Evolutionary conservation across 2,329 filamentous ascomycete genomes (phyloP).

Genomic region (Diaporthe destruens): DNA sequence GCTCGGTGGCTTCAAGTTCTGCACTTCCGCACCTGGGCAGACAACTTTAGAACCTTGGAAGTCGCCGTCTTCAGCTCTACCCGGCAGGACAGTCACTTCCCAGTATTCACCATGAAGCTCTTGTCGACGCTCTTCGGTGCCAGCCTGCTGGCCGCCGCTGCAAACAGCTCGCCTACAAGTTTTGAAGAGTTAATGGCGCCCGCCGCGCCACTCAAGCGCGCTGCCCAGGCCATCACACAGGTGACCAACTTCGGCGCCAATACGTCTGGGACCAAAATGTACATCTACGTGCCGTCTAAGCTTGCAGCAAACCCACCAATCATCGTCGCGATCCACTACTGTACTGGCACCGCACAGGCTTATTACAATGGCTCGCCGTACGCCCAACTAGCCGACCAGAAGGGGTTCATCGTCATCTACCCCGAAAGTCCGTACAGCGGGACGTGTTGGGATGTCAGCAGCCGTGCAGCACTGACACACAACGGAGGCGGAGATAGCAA

Average conservation of each 20-base stretch:
- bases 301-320: conserved; percentile 56
- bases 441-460: conserved; percentile 72
- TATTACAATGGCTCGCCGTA: conserved; percentile 66
- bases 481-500: conserved; percentile 64
- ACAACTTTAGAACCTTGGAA: too few species aligned
- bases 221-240: conserved; percentile 38
- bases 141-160: conserved; percentile 41
- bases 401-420: conserved; percentile 68
- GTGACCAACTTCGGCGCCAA: conserved; percentile 49
- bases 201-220: conserved; percentile 42
- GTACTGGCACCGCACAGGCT: conserved; percentile 47
- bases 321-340: conserved; percentile 64
- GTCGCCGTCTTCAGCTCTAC: not conserved
- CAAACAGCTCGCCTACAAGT: conserved; percentile 39
- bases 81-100: not conserved
- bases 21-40: too few species aligned
- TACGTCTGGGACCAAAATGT: conserved; percentile 46
- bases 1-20: not conserved
- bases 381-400: conserved; percentile 63
- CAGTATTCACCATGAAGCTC: conserved; percentile 4
- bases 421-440: conserved; percentile 57
- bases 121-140: conserved; percentile 21
- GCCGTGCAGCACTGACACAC: conserved; percentile 61
- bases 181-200: conserved; percentile 45
- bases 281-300: conserved; percentile 52